Evolutionary conservation across 2,329 filamentous ascomycete species (phyloP), one percentile per base, ranked within the genome.

Genomic region (Oidium heveae): DNA sequence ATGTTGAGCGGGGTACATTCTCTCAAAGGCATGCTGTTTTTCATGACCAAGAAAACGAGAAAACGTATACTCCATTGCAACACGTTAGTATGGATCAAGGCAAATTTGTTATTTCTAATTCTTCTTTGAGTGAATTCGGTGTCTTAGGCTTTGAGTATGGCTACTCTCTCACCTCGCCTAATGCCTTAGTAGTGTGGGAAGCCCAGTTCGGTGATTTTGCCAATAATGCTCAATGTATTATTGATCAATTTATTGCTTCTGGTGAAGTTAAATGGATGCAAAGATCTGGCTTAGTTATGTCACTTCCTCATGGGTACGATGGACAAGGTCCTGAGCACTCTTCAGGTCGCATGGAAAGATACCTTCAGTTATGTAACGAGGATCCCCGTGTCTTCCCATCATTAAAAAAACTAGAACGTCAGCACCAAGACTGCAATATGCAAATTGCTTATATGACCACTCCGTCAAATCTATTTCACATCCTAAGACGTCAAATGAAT

Each of bases 351-450:
- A 84, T 98, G 70, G 91, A 98, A 73, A 84, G 91, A 64, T 98
- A 94, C 72, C 76, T 98, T 59, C 91, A 96, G 70, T 80, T 98
- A 57, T 91, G 84, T 71, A 96, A 96, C 70, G 91, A 98, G 69
- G 91, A 98, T 66, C 88, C 91, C 55, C 85, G 91, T 59, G 77
- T 91, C 63, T 98, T 87, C 80, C 91, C 91, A 54, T 75, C 79
- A 1, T 74, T 77, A 34, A 87, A 94, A 61, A 95, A 91, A 74
- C 79, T 96, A 57, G 82, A 93, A 55, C 86, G 91, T 62, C 91
- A 96, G 71, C 91, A 98, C 73, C 91, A 98, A 72, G 91, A 98
- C 72, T 94, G 87, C 76, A 98, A 98, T 73, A 94, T 98, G 80
- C 91, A 98, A 72, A 84, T 98, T 67, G 87, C 82, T 55, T 94